phyloP scores from a whole-genome alignment of 208 protist species.

The Acanthamoeba healyi region DNA sequence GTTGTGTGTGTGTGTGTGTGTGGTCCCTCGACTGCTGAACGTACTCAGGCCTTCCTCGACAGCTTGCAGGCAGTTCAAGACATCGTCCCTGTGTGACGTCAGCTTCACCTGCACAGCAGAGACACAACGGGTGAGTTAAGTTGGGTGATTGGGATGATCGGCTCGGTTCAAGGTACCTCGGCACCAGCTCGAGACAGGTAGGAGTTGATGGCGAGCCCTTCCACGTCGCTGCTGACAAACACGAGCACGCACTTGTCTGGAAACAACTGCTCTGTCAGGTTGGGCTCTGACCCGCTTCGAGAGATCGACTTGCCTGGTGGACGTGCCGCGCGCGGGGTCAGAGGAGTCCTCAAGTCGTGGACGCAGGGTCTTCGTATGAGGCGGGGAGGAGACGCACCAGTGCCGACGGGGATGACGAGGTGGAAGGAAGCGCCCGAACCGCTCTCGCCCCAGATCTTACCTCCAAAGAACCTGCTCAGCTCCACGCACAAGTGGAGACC shows the following conservation, averaged over 20 bases:
- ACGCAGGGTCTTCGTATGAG: too few relatives aligned
- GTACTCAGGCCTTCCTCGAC: not conserved
- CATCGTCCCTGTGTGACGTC: not conserved
- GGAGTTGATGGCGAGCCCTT: not conserved
- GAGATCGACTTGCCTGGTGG: not conserved
- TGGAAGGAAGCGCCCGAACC: not conserved
- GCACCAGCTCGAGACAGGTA: too few relatives aligned
- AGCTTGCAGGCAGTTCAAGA: not conserved
- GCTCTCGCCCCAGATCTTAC: not conserved
- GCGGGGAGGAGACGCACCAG: not conserved
- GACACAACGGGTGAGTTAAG: too few relatives aligned
- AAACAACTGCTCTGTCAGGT: not conserved
- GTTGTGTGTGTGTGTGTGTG: too few relatives aligned
- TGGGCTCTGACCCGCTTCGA: not conserved
- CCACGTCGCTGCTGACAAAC: not conserved
- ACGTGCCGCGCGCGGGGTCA: too few relatives aligned
- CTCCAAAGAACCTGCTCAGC: not conserved
- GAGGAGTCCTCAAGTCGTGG: too few relatives aligned
- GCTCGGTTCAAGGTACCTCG: too few relatives aligned
- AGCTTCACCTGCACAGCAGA: not conserved
- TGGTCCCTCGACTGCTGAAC: too few relatives aligned
- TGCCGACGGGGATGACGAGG: not conserved
- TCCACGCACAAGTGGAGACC: not conserved
- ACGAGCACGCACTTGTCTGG: not conserved
- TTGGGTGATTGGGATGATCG: too few relatives aligned